These are phyloP conservation scores for Microdochium bolleyi DNA, from an alignment of 2,329 filamentous ascomycete genomes.

Conservation along the genomic window DNA sequence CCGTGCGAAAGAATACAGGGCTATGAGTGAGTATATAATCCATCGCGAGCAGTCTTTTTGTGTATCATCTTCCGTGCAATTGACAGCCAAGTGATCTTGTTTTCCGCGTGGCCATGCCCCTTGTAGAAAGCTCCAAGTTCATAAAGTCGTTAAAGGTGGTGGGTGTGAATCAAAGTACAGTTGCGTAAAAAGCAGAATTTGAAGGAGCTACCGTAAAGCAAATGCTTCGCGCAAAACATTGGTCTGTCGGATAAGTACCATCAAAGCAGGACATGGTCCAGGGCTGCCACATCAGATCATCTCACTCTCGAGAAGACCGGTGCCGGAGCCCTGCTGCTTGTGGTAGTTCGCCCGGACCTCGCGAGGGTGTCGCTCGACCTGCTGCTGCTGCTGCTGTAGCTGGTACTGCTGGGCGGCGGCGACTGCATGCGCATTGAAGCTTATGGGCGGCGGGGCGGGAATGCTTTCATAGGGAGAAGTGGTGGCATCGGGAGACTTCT, in stretches of 20 bases:
- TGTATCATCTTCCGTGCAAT: not conserved
- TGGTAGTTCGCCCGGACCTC: constrained; percentile 27
- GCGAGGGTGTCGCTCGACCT: constrained; percentile 22
- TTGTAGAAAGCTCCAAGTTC: not conserved
- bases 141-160: not conserved
- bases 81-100: not conserved
- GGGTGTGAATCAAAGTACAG: not conserved
- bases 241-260: too few relatives aligned
- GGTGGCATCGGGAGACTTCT: constrained; percentile 26
- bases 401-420: constrained; percentile 29
- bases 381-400: constrained; percentile 3
- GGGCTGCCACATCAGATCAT: constrained; percentile 45
- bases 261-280: too few relatives aligned
- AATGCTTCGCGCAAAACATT: too few relatives aligned
- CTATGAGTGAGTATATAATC: not conserved
- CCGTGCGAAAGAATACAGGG: too few relatives aligned
- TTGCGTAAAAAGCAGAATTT: too few relatives aligned
- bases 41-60: not conserved
- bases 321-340: constrained; percentile 31
- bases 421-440: constrained; percentile 18
- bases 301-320: constrained; percentile 44
- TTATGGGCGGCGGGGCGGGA: constrained; percentile 11
- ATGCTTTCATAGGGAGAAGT: constrained; percentile 30
- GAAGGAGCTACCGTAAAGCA: too few relatives aligned
- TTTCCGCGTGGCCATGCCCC: not conserved